These are phyloP conservation scores for Claviceps monticola DNA, from an alignment of 2,329 filamentous ascomycete species.

Conservation along the genomic window DNA sequence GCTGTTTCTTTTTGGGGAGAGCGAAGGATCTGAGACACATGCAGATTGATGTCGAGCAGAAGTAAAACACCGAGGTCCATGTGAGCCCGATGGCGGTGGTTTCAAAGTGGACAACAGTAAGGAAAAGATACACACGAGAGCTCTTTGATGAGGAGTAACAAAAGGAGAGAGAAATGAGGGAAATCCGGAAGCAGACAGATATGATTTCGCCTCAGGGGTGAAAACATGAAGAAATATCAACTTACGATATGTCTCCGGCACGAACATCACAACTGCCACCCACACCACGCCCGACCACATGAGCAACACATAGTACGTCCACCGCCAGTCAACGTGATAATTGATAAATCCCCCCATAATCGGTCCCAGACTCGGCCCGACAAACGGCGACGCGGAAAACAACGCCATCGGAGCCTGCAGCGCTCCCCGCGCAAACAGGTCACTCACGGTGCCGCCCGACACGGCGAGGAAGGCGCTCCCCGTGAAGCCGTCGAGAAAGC, in stretches of 20 bases:
- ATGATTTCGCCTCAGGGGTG: too few species aligned
- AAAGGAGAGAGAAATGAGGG: background rate
- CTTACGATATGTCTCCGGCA: conserved; percentile 75
- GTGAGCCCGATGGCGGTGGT: background rate
- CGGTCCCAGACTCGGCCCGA: conserved; percentile 46
- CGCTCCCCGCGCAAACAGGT: conserved; percentile 55
- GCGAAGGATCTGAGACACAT: conserved; percentile 1
- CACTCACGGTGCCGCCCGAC: conserved; percentile 73
- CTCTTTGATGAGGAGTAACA: background rate
- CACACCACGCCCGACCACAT: conserved; percentile 65
- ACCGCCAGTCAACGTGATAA: conserved; percentile 58
- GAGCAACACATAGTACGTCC: conserved; percentile 72
- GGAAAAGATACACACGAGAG: background rate
- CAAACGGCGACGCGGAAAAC: conserved; percentile 53
- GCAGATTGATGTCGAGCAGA: background rate
- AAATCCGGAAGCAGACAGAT: too few species aligned
- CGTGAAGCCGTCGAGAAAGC: conserved; percentile 65
- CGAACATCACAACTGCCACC: conserved; percentile 50
- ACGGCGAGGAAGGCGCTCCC: conserved; percentile 59
- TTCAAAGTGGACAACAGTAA: background rate
- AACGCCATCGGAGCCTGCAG: conserved; percentile 75
- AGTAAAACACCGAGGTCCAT: background rate
- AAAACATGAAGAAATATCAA: background rate
- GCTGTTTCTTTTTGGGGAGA: background rate
- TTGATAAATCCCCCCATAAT: conserved; percentile 72